Conservation (phyloP, 2,329 filamentous ascomycete species). For the Ophiostoma sp. region DNA sequence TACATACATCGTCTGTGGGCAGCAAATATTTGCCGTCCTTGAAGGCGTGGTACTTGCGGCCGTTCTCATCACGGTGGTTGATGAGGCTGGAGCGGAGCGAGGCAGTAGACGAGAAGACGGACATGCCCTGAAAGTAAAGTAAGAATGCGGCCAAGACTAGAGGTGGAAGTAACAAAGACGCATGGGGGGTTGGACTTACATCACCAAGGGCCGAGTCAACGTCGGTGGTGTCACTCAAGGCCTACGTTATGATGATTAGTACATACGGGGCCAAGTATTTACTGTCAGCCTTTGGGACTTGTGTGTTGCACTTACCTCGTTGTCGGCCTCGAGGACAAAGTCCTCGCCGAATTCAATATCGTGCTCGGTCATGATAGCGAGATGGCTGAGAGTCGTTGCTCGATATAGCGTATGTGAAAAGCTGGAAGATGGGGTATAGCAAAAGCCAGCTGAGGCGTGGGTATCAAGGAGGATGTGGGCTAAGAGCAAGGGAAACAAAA, state of each 20-base stretch:
- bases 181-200: conserved; percentile 26
- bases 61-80: conserved; percentile 35
- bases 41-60: conserved; percentile 38
- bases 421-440: neutral
- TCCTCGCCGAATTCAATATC: conserved; percentile 13
- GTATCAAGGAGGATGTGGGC: neutral
- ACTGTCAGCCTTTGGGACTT: neutral
- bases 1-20: conserved; percentile 36
- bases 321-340: conserved; percentile 19
- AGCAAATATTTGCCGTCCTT: conserved; percentile 38
- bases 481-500: neutral
- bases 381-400: neutral
- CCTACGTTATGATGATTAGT: neutral
- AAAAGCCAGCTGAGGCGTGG: neutral
- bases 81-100: conserved; percentile 33
- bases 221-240: conserved; percentile 19
- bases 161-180: too few relatives aligned
- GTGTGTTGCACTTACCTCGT: conserved; percentile 17
- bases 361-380: conserved; percentile 17
- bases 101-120: conserved; percentile 34
- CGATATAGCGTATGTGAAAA: neutral
- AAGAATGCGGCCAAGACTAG: neutral
- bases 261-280: neutral
- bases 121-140: conserved; percentile 29
- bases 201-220: conserved; percentile 33